Evolutionary conservation across 306 rosid genomes (phyloP).

Genomic region (Fagus sylvatica): DNA sequence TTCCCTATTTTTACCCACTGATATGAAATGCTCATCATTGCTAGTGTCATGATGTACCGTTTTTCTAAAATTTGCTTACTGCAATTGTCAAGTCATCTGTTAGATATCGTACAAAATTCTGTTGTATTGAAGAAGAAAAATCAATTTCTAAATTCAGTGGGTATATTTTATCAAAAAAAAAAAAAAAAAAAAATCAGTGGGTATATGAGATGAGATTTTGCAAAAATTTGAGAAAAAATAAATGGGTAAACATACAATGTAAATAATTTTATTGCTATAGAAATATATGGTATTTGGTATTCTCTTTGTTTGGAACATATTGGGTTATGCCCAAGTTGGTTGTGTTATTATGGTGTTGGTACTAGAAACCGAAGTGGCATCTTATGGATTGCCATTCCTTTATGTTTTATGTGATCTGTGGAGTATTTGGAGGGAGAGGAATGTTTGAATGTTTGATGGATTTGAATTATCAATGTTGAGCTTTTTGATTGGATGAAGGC

Average conservation of each 20-base stretch:
- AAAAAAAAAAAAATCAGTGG: no score
- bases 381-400: background rate
- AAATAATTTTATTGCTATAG: background rate
- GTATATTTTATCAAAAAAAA: background rate
- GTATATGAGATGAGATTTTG: background rate
- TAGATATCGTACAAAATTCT: background rate
- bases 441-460: background rate
- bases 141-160: background rate
- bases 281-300: background rate
- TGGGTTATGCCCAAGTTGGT: background rate
- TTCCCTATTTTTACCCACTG: conserved; percentile 6
- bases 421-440: background rate
- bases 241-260: background rate
- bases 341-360: background rate
- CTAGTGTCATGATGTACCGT: background rate
- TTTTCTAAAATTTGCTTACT: background rate
- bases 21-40: background rate
- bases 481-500: background rate
- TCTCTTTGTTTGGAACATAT: background rate
- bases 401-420: background rate
- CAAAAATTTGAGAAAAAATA: background rate
- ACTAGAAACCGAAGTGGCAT: background rate
- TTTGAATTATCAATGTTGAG: background rate
- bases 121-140: background rate
- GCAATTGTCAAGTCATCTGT: background rate